Evolutionary conservation across 2,329 filamentous ascomycete genomes (phyloP).

Genomic region (Aspergillus terreus): DNA sequence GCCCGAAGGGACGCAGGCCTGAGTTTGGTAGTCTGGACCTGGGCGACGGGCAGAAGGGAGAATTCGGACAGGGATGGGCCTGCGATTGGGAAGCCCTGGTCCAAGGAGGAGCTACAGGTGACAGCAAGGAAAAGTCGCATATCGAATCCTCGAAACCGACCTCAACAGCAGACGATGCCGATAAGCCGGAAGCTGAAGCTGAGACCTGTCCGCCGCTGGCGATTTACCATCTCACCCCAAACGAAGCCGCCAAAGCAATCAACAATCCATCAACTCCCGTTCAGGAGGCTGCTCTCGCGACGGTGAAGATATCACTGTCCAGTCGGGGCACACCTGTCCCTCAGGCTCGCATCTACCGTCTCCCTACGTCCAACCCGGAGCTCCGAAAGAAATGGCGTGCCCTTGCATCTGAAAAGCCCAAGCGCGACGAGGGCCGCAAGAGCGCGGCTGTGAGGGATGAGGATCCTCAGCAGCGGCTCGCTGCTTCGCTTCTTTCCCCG

Average conservation of each 20-base stretch:
- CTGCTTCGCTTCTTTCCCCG: constrained; percentile 34
- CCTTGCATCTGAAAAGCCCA: constrained; percentile 38
- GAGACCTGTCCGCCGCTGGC: constrained; percentile 22
- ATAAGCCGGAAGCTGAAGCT: constrained; percentile 9
- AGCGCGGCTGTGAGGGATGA: constrained; percentile 9
- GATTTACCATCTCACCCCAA: constrained; percentile 40
- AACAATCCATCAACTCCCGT: constrained; percentile 20
- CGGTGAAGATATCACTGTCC: constrained; percentile 64
- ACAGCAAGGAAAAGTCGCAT: constrained; percentile 8
- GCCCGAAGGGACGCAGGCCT: constrained; percentile 76
- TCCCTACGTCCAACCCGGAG: constrained; percentile 56
- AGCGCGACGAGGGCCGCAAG: not conserved
- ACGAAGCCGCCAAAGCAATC: constrained; percentile 25
- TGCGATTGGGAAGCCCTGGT: constrained; percentile 80
- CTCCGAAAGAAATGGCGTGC: constrained; percentile 71
- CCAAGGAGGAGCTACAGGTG: constrained; percentile 20
- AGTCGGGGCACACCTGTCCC: constrained; percentile 66
- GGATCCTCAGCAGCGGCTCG: constrained; percentile 25
- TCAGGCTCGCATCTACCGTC: constrained; percentile 80
- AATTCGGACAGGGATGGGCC: constrained; percentile 75
- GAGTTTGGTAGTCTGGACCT: constrained; percentile 73
- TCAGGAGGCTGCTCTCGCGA: constrained; percentile 45
- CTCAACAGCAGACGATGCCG: constrained; percentile 4
- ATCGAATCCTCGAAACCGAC: constrained; percentile 3
- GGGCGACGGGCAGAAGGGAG: constrained; percentile 70